Percentiles rank a stretch among this genome's conserved stretches.
Conservation (phyloP, 306 rosid species). For the Mimosa bimucronata region DNA sequence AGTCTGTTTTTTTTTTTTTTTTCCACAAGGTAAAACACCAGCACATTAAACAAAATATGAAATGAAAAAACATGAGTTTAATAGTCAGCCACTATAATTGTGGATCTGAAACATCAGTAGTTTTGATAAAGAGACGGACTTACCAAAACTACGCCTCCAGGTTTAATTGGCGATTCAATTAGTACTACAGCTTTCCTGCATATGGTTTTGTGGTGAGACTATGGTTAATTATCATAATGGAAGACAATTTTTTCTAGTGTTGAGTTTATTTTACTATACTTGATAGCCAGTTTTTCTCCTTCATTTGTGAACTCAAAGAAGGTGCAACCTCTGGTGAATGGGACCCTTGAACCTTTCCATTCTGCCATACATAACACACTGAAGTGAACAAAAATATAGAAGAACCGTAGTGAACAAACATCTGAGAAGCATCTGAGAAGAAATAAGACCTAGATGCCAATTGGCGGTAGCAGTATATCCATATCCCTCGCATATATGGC, state of each 20-base stretch:
- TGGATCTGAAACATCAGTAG: not conserved
- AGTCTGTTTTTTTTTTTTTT: conserved; percentile 45
- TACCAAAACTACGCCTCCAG: conserved; percentile 79
- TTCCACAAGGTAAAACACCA: not conserved
- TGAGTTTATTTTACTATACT: conserved; percentile 40
- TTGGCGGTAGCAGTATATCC: conserved; percentile 58
- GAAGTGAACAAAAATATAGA: not conserved
- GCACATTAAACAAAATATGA: not conserved
- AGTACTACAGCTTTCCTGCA: conserved; percentile 71
- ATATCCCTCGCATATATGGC: conserved; percentile 57
- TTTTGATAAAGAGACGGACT: not conserved
- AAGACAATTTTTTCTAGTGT: not conserved
- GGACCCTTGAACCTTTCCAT: conserved; percentile 70
- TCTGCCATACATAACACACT: conserved; percentile 49
- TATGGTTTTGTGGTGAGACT: conserved; percentile 37
- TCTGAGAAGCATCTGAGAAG: too few species aligned
- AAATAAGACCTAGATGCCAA: conserved; percentile 77
- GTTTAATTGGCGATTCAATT: conserved; percentile 85
- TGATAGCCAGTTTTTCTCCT: conserved; percentile 48
- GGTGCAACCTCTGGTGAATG: conserved; percentile 89
- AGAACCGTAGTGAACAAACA: not conserved
- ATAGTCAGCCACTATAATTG: not conserved
- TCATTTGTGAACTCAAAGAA: conserved; percentile 60
- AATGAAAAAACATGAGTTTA: not conserved
- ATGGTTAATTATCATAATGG: not conserved